A percentile compares a stretch with the other conserved stretches of the same genome.
Evolutionary conservation across 352 stramenopile species (phyloP).

Genomic region (Phytophthora citricola): DNA sequence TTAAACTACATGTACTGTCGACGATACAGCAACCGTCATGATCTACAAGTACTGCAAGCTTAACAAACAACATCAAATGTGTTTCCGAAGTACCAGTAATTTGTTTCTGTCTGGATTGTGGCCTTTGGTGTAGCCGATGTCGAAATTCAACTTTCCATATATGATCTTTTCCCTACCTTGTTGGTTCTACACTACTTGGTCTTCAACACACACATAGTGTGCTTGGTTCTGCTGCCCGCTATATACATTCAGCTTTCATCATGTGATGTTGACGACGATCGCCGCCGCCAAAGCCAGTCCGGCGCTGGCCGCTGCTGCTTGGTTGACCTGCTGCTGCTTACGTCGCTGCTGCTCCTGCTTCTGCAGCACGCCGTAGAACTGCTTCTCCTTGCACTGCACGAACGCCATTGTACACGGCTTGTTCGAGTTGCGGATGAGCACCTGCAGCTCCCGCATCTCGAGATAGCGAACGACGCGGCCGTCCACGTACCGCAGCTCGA

Average conservation of each 20-base stretch:
- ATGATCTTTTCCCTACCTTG: too few species aligned
- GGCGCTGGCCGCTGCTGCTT: slow-evolving; percentile 32
- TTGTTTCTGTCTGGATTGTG: too few species aligned
- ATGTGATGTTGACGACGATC: slow-evolving; percentile 46
- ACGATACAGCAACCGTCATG: neutral
- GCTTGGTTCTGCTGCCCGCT: too few species aligned
- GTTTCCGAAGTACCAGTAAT: too few species aligned
- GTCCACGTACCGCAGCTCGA: slow-evolving; percentile 71
- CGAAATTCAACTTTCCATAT: too few species aligned
- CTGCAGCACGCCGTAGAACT: slow-evolving; percentile 48
- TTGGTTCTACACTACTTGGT: too few species aligned
- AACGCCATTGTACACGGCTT: slow-evolving; percentile 76
- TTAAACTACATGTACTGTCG: neutral
- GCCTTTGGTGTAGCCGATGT: too few species aligned
- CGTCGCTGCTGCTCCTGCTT: slow-evolving; percentile 36
- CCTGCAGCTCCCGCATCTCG: slow-evolving; percentile 69
- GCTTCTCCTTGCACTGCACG: slow-evolving; percentile 59
- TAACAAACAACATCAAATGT: too few species aligned
- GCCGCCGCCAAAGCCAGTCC: slow-evolving; percentile 43
- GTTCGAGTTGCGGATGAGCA: slow-evolving; percentile 53
- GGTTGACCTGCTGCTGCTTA: slow-evolving; percentile 24
- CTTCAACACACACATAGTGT: too few species aligned
- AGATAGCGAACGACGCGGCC: slow-evolving; percentile 65
- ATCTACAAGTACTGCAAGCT: too few species aligned
- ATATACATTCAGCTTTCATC: slow-evolving; percentile 4